Evolutionary conservation across 1,284 basidiomycete species (phyloP), one percentile per base, ranked within the genome.

Genomic region (Moesziomyces parantarcticus): DNA sequence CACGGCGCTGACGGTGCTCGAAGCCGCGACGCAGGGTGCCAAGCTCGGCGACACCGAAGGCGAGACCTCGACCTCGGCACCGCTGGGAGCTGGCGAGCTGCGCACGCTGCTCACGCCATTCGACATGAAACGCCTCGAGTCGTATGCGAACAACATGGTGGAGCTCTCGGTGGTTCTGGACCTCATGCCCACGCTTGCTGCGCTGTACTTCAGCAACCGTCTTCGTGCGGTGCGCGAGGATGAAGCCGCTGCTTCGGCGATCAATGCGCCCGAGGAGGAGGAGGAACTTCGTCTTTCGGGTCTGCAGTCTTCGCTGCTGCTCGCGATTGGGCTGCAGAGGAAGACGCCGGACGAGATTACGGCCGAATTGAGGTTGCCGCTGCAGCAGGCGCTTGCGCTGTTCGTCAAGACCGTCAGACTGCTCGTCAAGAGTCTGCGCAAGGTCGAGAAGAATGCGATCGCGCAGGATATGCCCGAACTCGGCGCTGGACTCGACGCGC

Each of bases 111-210:
- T 97, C 64, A 90, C 93, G 1, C 94, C 96, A 0, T 98, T 97
- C 83, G 97, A 99, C 85, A 87, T 99, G 78, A 98, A 98, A 85
- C 90, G 97, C 3, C 88, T 99, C 36, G 92, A 96, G 75, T 92
- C 95, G 7, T 99, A 99, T 79, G 91, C 93, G 5, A 94, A 96
- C 84, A 97, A 95, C 85, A 90, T 92, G 89, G 88, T 99, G 48
- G 97, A 99, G 84, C 97, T 96, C 82, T 94, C 97, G 83, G 92
- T 97, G 78, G 89, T 99, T 60, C 87, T 99, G 49, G 97, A 99
- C 84, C 87, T 99, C 16, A 87, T 99, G 5, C 95, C 97, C 0
- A 88, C 87, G 0, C 85, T 96, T 36, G 90, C 93, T 0, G 85
- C 87, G 16, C 86, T 98, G 6, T 97, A 92, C 86, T 99, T 99